Evolutionary conservation across 768 basidiomycete genomes (phyloP), one percentile per base, ranked within the genome.

Genomic region (Pleurotus djamor): DNA sequence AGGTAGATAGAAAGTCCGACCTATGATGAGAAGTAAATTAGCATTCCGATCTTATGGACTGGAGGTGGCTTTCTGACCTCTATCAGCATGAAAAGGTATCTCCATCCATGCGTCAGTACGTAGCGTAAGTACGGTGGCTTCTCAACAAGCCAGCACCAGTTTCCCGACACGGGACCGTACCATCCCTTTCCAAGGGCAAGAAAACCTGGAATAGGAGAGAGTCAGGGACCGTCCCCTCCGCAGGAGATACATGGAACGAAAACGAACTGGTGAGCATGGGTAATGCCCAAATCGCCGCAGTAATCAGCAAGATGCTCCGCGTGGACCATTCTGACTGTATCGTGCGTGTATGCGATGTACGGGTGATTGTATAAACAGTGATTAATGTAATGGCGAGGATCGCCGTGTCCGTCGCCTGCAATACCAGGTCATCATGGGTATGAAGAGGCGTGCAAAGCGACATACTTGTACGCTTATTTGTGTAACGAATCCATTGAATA

Each of bases 1-100:
- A 47, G n/a, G n/a, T 47, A 47, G 10, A 47, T 16, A 1, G 16
- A 12, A 7, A 47, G n/a, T 47, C 13, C 10, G 5, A 47, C 16
- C 45, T 47, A 7, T 7, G 16, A 47, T 47, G 16, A 12, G n/a
- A 7, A 47, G n/a, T 47, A 17, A 17, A 16, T 16, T 16, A 10
- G 7, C 7, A 12, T n/a, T 47, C 9, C 16, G 45, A 7, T 17
- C 16, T 14, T 2, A 47, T 47, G 13, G 45, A 7, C 7, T 14
- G 21, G 21, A 28, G 21, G 21, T 3, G 21, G 3, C 32, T 13
- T 68, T 68, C 70, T 78, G 9, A 68, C 63, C 59, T 62, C 61
- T 33, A 62, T 44, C n/a, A 57, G n/a, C 41, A 62, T 60, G 36
- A 62, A 62, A 21, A 62, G 48, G 21, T 48, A 57, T 35, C 61